Base-by-base conservation (phyloP, 225 moss, liverwort and hornwort species). In the Polytrichum formosum region DNA sequence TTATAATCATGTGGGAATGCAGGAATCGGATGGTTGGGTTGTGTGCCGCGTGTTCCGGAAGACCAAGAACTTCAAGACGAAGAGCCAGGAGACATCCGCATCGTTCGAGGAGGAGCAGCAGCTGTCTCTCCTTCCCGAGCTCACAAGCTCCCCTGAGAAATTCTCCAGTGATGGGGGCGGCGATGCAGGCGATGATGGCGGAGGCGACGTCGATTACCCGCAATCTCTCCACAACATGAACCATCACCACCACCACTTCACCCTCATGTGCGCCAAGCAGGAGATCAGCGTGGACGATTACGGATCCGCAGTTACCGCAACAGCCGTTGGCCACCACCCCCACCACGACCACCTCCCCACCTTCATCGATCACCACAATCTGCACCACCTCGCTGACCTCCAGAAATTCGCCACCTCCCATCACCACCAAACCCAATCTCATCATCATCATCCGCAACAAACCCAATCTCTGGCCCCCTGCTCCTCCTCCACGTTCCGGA, bases 1-100 rank as follows among this genome's bases (percentile, higher is more conserved):
- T 46, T 18, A 4, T 28, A 6, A 6, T 30, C 18, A 18, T 60
- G 66, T 72, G 54, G 1, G 21, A 6, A 10, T 58, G 55, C 77
- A 84, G 84, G 84, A 84, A 61, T 61, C 77, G 20, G 84, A 80
- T 17, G 77, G 84, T 20, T 84, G 84, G 84, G 84, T 84, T n/a
- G 80, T 84, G 10, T 84, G 84, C 23, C 80, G 84, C n/a, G 84
- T 80, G 6, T 84, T 84, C 69, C 18, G 65, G 7, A 84, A 80
- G 64, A 74, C 69, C 26, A 80, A 84, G 63, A 75, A 65, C 22
- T 80, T 72, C 65, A 80, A 80, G 59, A 80, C 71, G 30, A 80
- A 72, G 66, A 77, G 77, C 54, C 58, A 60, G n/a, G 82, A 76
- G 67, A 72, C 77, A 1, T 77, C 80, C 1, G 64, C 73, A 58